Evolutionary conservation across 306 rosid species (phyloP), one percentile per base, ranked within the genome.

Genomic region (Dryas alaskensis): DNA sequence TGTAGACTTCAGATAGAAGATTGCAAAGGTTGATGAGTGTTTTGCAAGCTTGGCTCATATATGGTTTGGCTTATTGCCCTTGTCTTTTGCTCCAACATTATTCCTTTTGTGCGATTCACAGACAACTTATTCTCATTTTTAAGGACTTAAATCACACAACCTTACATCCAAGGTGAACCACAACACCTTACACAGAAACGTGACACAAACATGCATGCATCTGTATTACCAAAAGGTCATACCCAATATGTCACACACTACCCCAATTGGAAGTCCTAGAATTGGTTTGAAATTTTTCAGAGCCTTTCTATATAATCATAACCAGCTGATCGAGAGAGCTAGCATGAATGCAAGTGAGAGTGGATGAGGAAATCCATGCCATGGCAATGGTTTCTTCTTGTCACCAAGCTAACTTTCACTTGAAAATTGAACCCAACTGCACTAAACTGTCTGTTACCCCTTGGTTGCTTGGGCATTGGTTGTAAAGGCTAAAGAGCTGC

Each of bases 401-500:
- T 84, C 96, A 71, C 71, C 54, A 69, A 64, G 73, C 81, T 25
- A 58, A 69, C 14, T 78, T 74, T 73, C 74, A 80, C 80, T 82
- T 80, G 79, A 84, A 91, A 90, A 87, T 74, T 64, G 87, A 79
- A 76, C 68, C 75, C 73, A 74, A 77, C 81, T 72, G 74, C 83
- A 62, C 74, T 31, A 65, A 70, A 81, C 76, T 86, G 92, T 87
- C 84, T 81, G 83, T 73, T 87, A 82, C 86, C 79, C 70, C 67
- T 88, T 91, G 89, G 92, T 81, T 76, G 88, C 91, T 80, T 76
- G 85, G 80, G 84, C 70, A 78, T 83, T 80, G 74, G 31, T 77
- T 78, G 60, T 82, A 82, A 85, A 86, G 86, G 86, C 85, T 25
- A 71, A 70, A 81, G 58, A 53, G 46, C 78, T 78, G 76, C 74